A percentile compares a stretch with the other conserved stretches of the same genome.
phyloP scores from a whole-genome alignment of 345 rosid genomes.

The Citrus sinensis region DNA sequence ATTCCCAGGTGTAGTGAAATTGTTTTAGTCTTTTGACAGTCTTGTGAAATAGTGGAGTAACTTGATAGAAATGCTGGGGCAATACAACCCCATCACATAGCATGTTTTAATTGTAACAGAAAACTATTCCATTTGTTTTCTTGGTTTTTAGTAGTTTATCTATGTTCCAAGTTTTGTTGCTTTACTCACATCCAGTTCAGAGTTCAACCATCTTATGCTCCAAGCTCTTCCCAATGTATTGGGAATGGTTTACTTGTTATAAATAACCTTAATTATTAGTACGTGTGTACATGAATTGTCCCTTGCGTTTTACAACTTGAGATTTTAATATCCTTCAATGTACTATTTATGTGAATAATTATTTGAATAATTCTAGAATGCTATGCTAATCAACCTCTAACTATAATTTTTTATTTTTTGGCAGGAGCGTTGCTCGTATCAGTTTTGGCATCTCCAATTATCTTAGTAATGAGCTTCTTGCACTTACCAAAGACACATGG shows the following conservation, averaged over 20 bases:
- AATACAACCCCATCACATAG: background rate
- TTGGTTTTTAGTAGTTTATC: background rate
- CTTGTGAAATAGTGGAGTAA: background rate
- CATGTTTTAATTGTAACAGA: background rate
- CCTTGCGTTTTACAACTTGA: background rate
- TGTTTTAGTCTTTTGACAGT: background rate
- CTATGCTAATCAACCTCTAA: background rate
- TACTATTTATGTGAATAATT: background rate
- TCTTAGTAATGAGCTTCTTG: conserved; percentile 43
- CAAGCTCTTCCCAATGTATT: background rate
- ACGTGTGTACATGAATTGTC: background rate
- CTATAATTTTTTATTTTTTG: conserved; percentile 5
- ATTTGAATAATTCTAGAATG: background rate
- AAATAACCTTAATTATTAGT: background rate
- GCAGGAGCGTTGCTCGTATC: conserved; percentile 80
- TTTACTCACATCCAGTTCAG: background rate
- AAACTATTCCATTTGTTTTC: background rate
- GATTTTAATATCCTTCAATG: background rate
- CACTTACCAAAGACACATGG: conserved; percentile 67
- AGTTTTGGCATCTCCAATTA: conserved; percentile 59
- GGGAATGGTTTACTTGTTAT: background rate
- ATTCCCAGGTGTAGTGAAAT: background rate
- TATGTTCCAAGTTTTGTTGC: background rate
- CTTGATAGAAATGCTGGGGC: background rate
- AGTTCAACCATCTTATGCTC: background rate